A percentile compares a stretch with the other conserved stretches of the same genome.
Evolutionary conservation across 257 asterid genomes (phyloP).

Genomic region (Striga asiatica): DNA sequence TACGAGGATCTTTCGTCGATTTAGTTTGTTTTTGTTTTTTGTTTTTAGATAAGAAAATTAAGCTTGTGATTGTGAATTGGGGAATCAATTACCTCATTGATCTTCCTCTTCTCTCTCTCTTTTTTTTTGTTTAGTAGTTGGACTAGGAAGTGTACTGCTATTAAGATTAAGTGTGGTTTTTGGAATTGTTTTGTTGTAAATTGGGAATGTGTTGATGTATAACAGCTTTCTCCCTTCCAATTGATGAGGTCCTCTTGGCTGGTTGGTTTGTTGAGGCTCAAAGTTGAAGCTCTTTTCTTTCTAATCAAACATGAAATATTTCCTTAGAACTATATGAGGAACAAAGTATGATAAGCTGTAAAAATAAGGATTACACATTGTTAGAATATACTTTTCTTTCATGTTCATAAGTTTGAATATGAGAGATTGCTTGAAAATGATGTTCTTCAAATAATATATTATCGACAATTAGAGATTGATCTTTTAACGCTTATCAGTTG

Average conservation of each 20-base stretch:
- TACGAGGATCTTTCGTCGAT: slow-evolving; percentile 92
- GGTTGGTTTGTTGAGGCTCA: background rate
- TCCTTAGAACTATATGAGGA: too few species aligned
- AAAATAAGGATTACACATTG: too few species aligned
- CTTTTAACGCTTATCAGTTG: too few species aligned
- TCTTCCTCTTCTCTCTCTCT: too few species aligned
- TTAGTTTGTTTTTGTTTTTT: slow-evolving; percentile 29
- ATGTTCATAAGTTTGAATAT: too few species aligned
- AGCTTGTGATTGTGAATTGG: slow-evolving; percentile 36
- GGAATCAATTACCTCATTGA: slow-evolving; percentile 85
- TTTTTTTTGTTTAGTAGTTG: slow-evolving; percentile 32
- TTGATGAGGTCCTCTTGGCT: background rate
- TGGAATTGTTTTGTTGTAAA: slow-evolving; percentile 24
- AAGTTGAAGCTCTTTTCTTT: background rate
- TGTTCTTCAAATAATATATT: too few species aligned
- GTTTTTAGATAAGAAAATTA: slow-evolving; percentile 12
- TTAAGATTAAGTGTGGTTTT: slow-evolving; percentile 25
- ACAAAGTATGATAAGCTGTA: too few species aligned
- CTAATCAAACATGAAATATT: too few species aligned
- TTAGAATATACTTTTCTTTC: too few species aligned
- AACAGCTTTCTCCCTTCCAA: background rate
- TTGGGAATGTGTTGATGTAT: slow-evolving; percentile 25
- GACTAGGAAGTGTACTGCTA: slow-evolving; percentile 28
- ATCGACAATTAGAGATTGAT: too few species aligned
- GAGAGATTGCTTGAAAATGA: too few species aligned